Base-by-base conservation (phyloP, 768 basidiomycete species). In the Naganishia friedmannii region DNA sequence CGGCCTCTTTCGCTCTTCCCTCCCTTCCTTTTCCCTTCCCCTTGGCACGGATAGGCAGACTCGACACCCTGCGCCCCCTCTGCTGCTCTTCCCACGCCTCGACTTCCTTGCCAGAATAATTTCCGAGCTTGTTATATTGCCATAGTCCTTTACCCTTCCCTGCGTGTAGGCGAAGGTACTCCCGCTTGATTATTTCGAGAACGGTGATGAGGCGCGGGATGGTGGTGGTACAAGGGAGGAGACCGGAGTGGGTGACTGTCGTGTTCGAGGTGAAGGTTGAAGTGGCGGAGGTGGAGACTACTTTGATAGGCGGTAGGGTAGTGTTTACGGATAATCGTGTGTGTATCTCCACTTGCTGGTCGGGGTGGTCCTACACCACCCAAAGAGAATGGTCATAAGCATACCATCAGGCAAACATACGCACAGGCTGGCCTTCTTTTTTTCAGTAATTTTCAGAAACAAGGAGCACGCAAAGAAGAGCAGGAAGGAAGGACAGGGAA, bases 151-250 rank as follows among this genome's bases (percentile, higher is more conserved):
- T 70, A 2, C 71, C 53, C 45, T 65, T 39, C 17, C 48, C 46
- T 7, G 66, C 26, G 1, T 48, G 67, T 7, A 53, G 21, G 45
- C n/a, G 17, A 28, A 57, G 66, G 76, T 87, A 92, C 76, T 92
- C 89, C 31, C 92, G 86, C 76, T 93, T 93, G 74, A 92, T 86
- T 68, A 93, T 90, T 79, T 94, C 92, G 0, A 87, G 88, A 3
- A 91, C 89, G 0, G 88, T 87, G 45, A 93, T 83, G 9, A 94
- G 84, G 0, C 88, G 86, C 0, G 90, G 87, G 5, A 87, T 84
- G 9, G 82, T 77, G 0, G 81, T 66, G 0, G 76, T 78, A 26
- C 75, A 74, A 17, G 74, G 70, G 17, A 75, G 71, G 8, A 78
- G 70, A 31, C 67, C 60, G 66, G 66, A 45, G 42, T 34, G 39